phyloP scores from a whole-genome alignment of 768 basidiomycete species.

The Psilocybe tampanensis region DNA sequence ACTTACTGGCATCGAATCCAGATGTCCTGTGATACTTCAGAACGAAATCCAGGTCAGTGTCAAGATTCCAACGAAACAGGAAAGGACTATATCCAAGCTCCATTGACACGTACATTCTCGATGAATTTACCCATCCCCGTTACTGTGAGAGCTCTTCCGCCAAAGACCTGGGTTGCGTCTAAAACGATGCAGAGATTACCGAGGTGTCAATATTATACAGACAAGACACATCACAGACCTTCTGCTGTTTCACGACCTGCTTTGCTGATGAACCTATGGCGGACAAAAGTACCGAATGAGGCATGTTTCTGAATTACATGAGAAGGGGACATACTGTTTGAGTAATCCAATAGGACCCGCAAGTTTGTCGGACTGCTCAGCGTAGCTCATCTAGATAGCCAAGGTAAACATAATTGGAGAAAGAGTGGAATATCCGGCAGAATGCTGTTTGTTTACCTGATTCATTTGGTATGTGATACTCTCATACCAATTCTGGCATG shows the following conservation, averaged over 20 bases:
- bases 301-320: conserved; percentile 10
- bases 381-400: conserved; percentile 74
- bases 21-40: conserved; percentile 81
- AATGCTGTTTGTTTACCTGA: conserved; percentile 48
- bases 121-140: conserved; percentile 87
- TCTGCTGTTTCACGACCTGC: conserved; percentile 75
- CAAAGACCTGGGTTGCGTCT: conserved; percentile 86
- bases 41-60: conserved; percentile 1
- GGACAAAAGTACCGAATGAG: conserved; percentile 1
- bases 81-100: conserved; percentile 4
- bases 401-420: neutral
- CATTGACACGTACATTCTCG: conserved; percentile 76
- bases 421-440: neutral
- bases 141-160: conserved; percentile 84
- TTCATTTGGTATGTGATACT: conserved; percentile 91
- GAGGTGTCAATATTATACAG: conserved; percentile 27
- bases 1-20: conserved; percentile 75
- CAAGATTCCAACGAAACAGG: neutral
- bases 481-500: conserved; percentile 88
- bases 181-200: neutral
- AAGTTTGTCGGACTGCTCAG: conserved; percentile 80
- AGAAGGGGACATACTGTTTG: conserved; percentile 68
- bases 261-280: conserved; percentile 63
- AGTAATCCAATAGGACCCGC: conserved; percentile 89
- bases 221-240: conserved; percentile 29